Conservation (phyloP, 805 yeast species). For the Sugiyamaella valdiviana region DNA sequence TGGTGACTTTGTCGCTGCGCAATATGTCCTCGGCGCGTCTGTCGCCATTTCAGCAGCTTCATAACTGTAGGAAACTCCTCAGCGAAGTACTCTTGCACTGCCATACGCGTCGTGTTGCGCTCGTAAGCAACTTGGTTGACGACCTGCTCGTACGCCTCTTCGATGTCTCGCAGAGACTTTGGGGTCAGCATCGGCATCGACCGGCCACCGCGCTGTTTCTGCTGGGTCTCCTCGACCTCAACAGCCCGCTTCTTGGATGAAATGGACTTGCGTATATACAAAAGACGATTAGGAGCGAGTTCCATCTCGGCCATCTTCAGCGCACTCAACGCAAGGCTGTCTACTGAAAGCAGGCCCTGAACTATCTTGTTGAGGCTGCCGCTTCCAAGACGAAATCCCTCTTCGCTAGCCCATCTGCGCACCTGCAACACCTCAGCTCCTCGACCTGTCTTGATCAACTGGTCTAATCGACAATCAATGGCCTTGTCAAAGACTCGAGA, state of each 20-base stretch:
- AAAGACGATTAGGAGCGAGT: conserved; percentile 2
- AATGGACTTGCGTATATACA: background rate
- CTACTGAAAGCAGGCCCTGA: conserved; percentile 7
- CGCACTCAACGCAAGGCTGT: conserved; percentile 6
- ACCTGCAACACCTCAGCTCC: conserved; percentile 8
- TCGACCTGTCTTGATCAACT: conserved; percentile 11
- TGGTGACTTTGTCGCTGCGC: no score
- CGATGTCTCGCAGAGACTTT: background rate
- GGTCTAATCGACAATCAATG: conserved; percentile 15
- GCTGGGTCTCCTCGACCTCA: no score
- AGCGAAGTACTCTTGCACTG: background rate
- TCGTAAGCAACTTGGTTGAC: background rate
- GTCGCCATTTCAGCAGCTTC: background rate
- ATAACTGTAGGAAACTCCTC: background rate
- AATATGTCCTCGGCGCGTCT: background rate
- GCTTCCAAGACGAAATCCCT: conserved; percentile 15
- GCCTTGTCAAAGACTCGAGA: conserved; percentile 5
- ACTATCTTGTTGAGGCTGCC: conserved; percentile 15
- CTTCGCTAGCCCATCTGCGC: background rate
- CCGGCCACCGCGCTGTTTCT: background rate
- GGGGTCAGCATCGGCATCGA: background rate
- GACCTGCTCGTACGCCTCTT: background rate
- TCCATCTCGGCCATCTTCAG: conserved; percentile 14
- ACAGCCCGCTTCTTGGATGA: background rate
- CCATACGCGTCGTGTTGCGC: background rate